Conservation (phyloP, 805 yeast species). For the Metschnikowia shivogae region DNA sequence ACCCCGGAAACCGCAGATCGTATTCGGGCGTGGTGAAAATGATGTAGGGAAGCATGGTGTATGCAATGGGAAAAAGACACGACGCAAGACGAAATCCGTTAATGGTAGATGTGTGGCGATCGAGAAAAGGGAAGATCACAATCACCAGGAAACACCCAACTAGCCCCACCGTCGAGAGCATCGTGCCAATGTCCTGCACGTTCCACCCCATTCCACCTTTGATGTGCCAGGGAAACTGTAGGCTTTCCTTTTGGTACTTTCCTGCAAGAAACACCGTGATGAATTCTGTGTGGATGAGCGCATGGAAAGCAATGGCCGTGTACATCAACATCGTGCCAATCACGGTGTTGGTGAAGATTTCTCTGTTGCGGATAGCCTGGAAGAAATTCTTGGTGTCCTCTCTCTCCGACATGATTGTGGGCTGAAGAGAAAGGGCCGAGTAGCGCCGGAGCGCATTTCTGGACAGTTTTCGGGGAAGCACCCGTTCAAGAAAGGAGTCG, state of each 20-base stretch:
- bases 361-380: slow-evolving; percentile 18
- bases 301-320: slow-evolving; percentile 45
- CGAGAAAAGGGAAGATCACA: slow-evolving; percentile 49
- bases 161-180: slow-evolving; percentile 51
- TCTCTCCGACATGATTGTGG: slow-evolving; percentile 13
- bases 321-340: slow-evolving; percentile 31
- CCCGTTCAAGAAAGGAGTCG: neutral
- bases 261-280: slow-evolving; percentile 52
- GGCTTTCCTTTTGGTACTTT: slow-evolving; percentile 18
- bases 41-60: slow-evolving; percentile 44
- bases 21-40: slow-evolving; percentile 39
- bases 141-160: slow-evolving; percentile 48
- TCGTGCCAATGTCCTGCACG: slow-evolving; percentile 45
- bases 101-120: slow-evolving; percentile 44
- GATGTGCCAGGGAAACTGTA: slow-evolving; percentile 45
- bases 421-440: slow-evolving; percentile 16
- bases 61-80: slow-evolving; percentile 42
- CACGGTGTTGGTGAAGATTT: slow-evolving; percentile 28
- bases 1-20: slow-evolving; percentile 24
- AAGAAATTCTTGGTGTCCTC: slow-evolving; percentile 12
- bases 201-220: slow-evolving; percentile 51
- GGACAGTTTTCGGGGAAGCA: slow-evolving; percentile 10
- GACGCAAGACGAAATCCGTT: slow-evolving; percentile 40
- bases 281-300: slow-evolving; percentile 49
- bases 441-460: slow-evolving; percentile 17